Base-by-base conservation (phyloP, 192 early-diverging fungal species). In the Obelidium mucronatum region DNA sequence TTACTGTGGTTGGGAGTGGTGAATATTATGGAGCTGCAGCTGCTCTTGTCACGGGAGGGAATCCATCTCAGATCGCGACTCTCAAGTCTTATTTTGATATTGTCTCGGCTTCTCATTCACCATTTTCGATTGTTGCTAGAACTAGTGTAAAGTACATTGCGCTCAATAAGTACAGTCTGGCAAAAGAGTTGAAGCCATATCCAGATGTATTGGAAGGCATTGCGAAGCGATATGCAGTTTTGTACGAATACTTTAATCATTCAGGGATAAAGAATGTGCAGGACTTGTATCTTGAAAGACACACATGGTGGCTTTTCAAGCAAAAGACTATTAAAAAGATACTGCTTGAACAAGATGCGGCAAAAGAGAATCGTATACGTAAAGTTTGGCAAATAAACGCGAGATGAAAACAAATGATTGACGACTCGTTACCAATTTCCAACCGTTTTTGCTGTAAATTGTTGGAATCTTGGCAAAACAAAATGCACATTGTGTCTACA, bases 241-340 rank as follows among this genome's bases (percentile, higher is more conserved):
- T 59, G 24, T 30, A 31, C 24, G 31, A 59, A 19, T 48, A 15
- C 19, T 48, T 48, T 59, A 24, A 11, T 6, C 8, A 11, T 6
- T 22, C 56, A 11, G 24, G 56, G 24, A 24, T 30, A 22, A 11
- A 8, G 31, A n/a, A 59, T 11, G 26, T 59, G n/a, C 63, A 65
- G n/a, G 39, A 65, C 17, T 37, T 65, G 26, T 65, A 37, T 65
- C 35, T 65, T 1, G 63, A 65, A 26, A 30, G 37, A 2, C 63
- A 35, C 26, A 13, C 31, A 19, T 65, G 63, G 63, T 30, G 35
- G 17, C 2, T 22, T 11, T 65, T 37, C 35, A 65, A 65, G 63
- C 26, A 24, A 17, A 35, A 40, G 6, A 35, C 35, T 30, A 15
- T 65, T 30, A n/a, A 13, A 17, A 65, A 65, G n/a, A 11, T 34